phyloP scores from a whole-genome alignment of 2,329 filamentous ascomycete species.

The Calonectria henricotiae region DNA sequence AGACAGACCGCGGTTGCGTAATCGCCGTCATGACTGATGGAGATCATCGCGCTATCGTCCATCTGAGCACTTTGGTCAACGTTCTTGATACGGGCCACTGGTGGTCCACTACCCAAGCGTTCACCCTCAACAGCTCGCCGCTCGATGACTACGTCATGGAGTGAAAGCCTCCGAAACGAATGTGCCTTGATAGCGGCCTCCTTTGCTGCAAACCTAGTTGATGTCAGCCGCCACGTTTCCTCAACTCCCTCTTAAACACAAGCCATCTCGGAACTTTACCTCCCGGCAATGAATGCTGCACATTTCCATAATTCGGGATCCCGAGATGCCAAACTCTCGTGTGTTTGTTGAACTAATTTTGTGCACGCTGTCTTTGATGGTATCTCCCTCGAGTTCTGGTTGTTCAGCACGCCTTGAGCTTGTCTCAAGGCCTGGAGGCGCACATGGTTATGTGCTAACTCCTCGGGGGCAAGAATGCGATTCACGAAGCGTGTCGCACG shows the following conservation, averaged over 20 bases:
- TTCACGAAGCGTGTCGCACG: slow-evolving; percentile 64
- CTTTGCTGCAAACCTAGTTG: slow-evolving; percentile 77
- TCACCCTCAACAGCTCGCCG: slow-evolving; percentile 46
- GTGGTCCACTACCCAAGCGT: slow-evolving; percentile 60
- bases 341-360: not conserved
- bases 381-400: not conserved
- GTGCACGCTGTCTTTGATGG: not conserved
- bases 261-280: slow-evolving; percentile 47
- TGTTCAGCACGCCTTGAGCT: not conserved
- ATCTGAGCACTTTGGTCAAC: slow-evolving; percentile 49
- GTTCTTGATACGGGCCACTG: slow-evolving; percentile 63
- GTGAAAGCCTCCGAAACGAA: slow-evolving; percentile 71
- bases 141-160: slow-evolving; percentile 73
- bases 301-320: slow-evolving; percentile 56
- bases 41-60: slow-evolving; percentile 76
- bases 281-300: slow-evolving; percentile 58
- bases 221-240: not conserved
- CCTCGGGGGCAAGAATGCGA: slow-evolving; percentile 64
- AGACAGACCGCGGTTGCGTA: slow-evolving; percentile 83
- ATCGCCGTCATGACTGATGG: slow-evolving; percentile 90
- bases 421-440: slow-evolving; percentile 42
- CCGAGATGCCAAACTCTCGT: slow-evolving; percentile 26
- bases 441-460: slow-evolving; percentile 49
- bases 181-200: slow-evolving; percentile 84
- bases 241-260: slow-evolving; percentile 3